These are phyloP conservation scores for Adenanthera pavonina DNA, from an alignment of 306 rosid species.

Conservation along the genomic window DNA sequence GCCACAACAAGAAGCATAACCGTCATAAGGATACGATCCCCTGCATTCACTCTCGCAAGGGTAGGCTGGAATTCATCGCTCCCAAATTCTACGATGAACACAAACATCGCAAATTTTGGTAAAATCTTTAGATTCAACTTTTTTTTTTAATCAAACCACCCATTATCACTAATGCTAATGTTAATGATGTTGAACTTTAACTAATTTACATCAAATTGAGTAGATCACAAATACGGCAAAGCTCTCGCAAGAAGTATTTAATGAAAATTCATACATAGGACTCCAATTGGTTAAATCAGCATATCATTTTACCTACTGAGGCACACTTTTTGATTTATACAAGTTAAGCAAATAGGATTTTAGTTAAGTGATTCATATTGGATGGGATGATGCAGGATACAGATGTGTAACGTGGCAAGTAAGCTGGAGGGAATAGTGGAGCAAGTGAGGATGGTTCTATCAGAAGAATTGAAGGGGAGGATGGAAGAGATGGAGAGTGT, in stretches of 20 bases:
- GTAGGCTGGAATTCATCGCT: slow-evolving; percentile 38
- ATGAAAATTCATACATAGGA: too few relatives aligned
- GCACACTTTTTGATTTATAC: too few relatives aligned
- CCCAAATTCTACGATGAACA: slow-evolving; percentile 18
- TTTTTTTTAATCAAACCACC: too few relatives aligned
- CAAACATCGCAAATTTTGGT: slow-evolving; percentile 59
- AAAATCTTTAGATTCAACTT: background rate
- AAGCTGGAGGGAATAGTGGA: slow-evolving; percentile 66
- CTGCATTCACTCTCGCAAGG: slow-evolving; percentile 46
- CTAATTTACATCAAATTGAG: too few relatives aligned
- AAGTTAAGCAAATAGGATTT: too few relatives aligned
- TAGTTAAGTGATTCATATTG: too few relatives aligned
- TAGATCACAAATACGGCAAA: too few relatives aligned
- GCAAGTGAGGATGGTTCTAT: slow-evolving; percentile 46
- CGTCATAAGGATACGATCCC: slow-evolving; percentile 50
- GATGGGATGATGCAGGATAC: slow-evolving; percentile 37
- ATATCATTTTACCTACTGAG: too few relatives aligned
- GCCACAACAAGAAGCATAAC: background rate
- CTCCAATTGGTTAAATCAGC: too few relatives aligned
- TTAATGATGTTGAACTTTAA: too few relatives aligned
- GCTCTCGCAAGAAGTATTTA: too few relatives aligned
- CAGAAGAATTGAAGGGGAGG: slow-evolving; percentile 40
- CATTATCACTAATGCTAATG: too few relatives aligned
- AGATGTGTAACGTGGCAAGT: slow-evolving; percentile 60
- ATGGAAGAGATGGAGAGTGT: slow-evolving; percentile 46